phyloP scores from a whole-genome alignment of 495 filamentous ascomycete species.

The Penicillium taxi region DNA sequence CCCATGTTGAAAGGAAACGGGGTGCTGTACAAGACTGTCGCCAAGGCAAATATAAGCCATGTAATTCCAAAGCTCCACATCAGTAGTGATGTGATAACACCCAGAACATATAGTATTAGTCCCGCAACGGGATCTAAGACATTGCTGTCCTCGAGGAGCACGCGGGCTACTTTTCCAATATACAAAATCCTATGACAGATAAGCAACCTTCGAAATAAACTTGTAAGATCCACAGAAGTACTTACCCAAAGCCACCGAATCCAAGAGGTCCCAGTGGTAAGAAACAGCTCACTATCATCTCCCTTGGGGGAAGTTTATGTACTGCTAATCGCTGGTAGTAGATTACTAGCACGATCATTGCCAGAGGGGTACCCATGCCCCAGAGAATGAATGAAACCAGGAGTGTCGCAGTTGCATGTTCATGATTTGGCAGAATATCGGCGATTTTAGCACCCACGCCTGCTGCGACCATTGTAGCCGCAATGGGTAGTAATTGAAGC shows the following conservation, averaged over 20 bases:
- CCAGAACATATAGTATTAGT: slow-evolving; percentile 33
- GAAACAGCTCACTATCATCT: slow-evolving; percentile 40
- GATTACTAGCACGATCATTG: slow-evolving; percentile 35
- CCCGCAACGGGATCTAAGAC: slow-evolving; percentile 25
- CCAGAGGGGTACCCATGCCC: slow-evolving; percentile 38
- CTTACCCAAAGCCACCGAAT: slow-evolving; percentile 37
- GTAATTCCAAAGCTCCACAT: slow-evolving; percentile 45
- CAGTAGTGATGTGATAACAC: slow-evolving; percentile 32
- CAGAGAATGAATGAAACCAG: slow-evolving; percentile 38
- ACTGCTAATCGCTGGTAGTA: slow-evolving; percentile 43
- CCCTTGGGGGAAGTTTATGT: slow-evolving; percentile 37
- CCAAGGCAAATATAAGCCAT: slow-evolving; percentile 43
- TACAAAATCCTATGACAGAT: slow-evolving; percentile 24
- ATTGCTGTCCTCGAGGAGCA: slow-evolving; percentile 19
- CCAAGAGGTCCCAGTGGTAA: slow-evolving; percentile 43
- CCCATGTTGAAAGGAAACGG: slow-evolving; percentile 56
- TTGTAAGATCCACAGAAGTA: no score
- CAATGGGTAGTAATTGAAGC: slow-evolving; percentile 39
- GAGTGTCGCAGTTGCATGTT: slow-evolving; percentile 32
- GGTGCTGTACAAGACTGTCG: slow-evolving; percentile 25
- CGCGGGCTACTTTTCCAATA: slow-evolving; percentile 35
- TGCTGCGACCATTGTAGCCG: slow-evolving; percentile 39
- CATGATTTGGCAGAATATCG: slow-evolving; percentile 15
- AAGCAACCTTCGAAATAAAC: no score
- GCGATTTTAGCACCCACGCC: slow-evolving; percentile 36